These are phyloP conservation scores for Sechiopsis laciniata DNA, from an alignment of 306 rosid species.

Conservation along the genomic window DNA sequence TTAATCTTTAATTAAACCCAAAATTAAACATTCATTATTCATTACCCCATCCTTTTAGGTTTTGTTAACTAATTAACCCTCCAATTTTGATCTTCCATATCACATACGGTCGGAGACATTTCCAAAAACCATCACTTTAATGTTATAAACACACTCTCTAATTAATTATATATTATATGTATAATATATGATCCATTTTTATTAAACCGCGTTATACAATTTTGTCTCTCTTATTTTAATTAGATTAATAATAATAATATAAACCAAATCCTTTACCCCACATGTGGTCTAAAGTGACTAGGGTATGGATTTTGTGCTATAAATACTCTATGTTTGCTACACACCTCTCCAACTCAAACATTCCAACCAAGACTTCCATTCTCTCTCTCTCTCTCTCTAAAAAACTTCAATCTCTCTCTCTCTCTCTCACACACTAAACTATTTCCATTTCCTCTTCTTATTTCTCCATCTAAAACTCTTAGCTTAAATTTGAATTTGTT, in stretches of 20 bases:
- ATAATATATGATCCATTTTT: neutral
- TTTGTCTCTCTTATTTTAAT: constrained; percentile 15
- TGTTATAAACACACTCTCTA: too few species aligned
- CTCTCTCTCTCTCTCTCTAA: too few species aligned
- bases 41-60: too few species aligned
- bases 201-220: neutral
- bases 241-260: neutral
- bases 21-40: too few species aligned
- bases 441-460: neutral
- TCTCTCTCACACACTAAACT: too few species aligned
- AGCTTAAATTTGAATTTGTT: too few species aligned
- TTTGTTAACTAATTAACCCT: too few species aligned
- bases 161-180: neutral
- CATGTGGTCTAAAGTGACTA: constrained; percentile 25
- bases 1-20: too few species aligned
- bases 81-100: too few species aligned
- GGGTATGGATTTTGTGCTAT: constrained; percentile 10
- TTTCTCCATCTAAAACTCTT: too few species aligned
- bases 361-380: neutral
- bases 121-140: neutral
- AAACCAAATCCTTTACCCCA: constrained; percentile 1
- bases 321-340: constrained; percentile 27
- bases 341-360: constrained; percentile 31
- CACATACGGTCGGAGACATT: too few species aligned
- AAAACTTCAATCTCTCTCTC: too few species aligned